Percentiles rank a stretch among this genome's conserved stretches.
These are phyloP conservation scores for Corymbia calophylla DNA, from an alignment of 441 rosid genomes.

Conservation along the genomic window DNA sequence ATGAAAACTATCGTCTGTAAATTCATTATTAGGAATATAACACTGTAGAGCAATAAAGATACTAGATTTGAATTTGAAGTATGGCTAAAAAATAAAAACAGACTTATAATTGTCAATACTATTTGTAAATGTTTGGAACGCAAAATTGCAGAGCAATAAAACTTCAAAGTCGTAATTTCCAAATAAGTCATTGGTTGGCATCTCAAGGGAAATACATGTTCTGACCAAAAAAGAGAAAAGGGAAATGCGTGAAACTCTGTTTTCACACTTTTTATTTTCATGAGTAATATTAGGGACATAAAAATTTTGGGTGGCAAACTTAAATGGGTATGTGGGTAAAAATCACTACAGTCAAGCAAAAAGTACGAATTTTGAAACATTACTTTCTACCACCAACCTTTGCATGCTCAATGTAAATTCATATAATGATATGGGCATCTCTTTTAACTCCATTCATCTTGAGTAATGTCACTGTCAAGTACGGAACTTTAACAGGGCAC, in stretches of 20 bases:
- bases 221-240: too few relatives aligned
- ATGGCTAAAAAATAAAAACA: background rate
- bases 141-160: background rate
- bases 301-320: background rate
- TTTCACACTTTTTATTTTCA: too few relatives aligned
- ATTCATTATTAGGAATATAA: background rate
- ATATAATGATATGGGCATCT: background rate
- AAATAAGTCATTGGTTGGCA: background rate
- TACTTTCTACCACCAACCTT: background rate
- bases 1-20: background rate
- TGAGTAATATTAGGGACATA: background rate
- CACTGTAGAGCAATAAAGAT: background rate
- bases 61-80: background rate
- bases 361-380: background rate
- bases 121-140: background rate
- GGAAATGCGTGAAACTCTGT: background rate
- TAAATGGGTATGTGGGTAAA: background rate
- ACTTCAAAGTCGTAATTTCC: background rate
- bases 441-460: background rate
- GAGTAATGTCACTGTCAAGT: background rate
- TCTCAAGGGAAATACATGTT: background rate
- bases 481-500: background rate
- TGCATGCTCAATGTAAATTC: background rate
- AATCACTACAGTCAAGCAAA: background rate
- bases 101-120: background rate